Base-by-base conservation (phyloP, 768 basidiomycete genomes). In the Lactarius psammicola region DNA sequence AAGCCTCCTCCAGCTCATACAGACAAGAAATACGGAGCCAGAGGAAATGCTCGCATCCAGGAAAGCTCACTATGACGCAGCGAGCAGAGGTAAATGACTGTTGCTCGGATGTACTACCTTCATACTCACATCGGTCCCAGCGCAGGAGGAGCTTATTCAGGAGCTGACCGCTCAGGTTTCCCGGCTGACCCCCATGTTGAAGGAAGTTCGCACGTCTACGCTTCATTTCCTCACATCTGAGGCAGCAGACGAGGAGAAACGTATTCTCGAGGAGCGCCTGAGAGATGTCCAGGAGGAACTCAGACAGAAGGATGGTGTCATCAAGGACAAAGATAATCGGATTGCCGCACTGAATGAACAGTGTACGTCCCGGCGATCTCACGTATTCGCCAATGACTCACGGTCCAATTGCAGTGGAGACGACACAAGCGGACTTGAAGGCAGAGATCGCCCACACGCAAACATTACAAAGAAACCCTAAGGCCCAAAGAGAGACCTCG, bases 191-290 rank as follows among this genome's bases (percentile, higher is more conserved):
- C 85, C 85, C 7, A 76, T 88, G 40, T 77, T 83, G 51, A 77
- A 78, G 51, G 75, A 80, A 0, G 82, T 80, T 6, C 83, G 82
- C 66, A 78, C 76, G 17, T 79, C 82, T 2, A 80, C 84, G 5
- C 78, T 88, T 34, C 85, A 89, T 69, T 81, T 94, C 56, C 75
- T 94, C 15, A 89, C 89, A 10, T 84, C 89, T 62, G 89, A 90
- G 65, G 84, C 84, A 2, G 89, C 87, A 7, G 85, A 92, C 64
- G 85, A 85, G 61, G 89, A 92, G 76, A 85, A 84, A 70, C 80
- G 80, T 51, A 74, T 64, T 1, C 72, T 84, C 34, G 82, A 86
- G 64, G 76, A 81, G 40, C 83, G 86, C 59, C 73, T 86, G 17
- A 72, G 68, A 26, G 76, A 78, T 18, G 78, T 82, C 70, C 81